These are phyloP conservation scores for Penicillium riverlandense DNA, from an alignment of 495 filamentous ascomycete species.

Conservation along the genomic window DNA sequence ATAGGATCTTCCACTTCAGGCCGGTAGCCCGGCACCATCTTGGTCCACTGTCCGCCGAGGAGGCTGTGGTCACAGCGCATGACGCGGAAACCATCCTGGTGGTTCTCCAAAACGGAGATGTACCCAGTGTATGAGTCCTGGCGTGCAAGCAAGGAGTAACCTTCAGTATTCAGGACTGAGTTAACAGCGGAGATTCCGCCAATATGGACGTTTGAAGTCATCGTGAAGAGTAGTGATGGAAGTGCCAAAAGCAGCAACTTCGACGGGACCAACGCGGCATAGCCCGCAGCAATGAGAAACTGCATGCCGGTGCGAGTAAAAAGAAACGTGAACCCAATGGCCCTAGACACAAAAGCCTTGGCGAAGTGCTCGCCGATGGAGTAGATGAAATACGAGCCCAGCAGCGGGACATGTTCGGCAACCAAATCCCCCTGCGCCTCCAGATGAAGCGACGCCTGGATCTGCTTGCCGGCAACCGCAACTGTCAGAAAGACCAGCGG, in stretches of 20 bases:
- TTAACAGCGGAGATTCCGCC: conserved; percentile 53
- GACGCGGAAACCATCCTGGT: conserved; percentile 63
- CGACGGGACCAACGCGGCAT: conserved; percentile 59
- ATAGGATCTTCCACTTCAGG: conserved; percentile 70
- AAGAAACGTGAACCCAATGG: conserved; percentile 53
- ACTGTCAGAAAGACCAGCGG: conserved; percentile 65
- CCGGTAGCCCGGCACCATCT: conserved; percentile 19
- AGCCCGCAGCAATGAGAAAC: conserved; percentile 53
- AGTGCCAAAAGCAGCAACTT: conserved; percentile 55
- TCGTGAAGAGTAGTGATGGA: conserved; percentile 64
- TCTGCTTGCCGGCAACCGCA: conserved; percentile 52
- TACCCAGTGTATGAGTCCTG: conserved; percentile 85
- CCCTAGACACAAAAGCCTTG: conserved; percentile 40
- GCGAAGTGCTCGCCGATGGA: conserved; percentile 47
- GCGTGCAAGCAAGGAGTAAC: conserved; percentile 61
- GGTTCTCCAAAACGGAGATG: conserved; percentile 76
- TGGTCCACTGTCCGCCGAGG: conserved; percentile 85
- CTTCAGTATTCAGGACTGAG: conserved; percentile 43
- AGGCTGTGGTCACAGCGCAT: conserved; percentile 92
- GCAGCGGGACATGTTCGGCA: conserved; percentile 49
- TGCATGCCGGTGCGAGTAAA: conserved; percentile 68
- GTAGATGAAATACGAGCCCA: conserved; percentile 60
- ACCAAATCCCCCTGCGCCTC: conserved; percentile 45
- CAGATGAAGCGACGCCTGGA: conserved; percentile 54
- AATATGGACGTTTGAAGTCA: conserved; percentile 66